phyloP scores from a whole-genome alignment of 345 rosid species.

The Triadica sebifera region DNA sequence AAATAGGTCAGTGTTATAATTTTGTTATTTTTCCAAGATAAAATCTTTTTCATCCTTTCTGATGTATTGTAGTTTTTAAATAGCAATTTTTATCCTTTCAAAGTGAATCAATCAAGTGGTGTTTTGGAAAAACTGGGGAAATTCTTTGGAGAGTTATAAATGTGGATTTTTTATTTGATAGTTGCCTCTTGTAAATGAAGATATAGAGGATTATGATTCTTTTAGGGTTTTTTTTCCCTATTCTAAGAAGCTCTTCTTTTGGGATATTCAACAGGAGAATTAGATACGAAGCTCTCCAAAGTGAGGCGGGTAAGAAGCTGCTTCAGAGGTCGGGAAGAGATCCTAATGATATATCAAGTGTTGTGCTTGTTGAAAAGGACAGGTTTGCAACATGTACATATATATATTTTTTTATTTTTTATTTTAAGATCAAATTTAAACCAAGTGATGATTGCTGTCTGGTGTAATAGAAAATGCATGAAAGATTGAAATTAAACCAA shows the following conservation, averaged over 20 bases:
- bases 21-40: neutral
- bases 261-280: slow-evolving; percentile 46
- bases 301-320: slow-evolving; percentile 74
- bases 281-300: slow-evolving; percentile 86
- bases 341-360: slow-evolving; percentile 93
- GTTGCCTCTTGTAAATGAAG: no score
- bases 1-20: slow-evolving; percentile 47
- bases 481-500: neutral
- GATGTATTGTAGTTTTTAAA: neutral
- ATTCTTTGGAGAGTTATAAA: no score
- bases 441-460: no score
- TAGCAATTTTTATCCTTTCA: neutral
- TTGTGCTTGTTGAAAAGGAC: slow-evolving; percentile 74
- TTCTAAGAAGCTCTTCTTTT: neutral
- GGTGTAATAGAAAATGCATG: neutral
- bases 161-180: no score
- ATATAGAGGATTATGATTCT: no score
- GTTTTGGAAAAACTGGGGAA: no score
- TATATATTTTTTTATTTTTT: neutral
- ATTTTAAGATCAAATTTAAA: neutral
- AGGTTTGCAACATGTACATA: slow-evolving; percentile 37
- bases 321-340: slow-evolving; percentile 85
- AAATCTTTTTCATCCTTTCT: neutral
- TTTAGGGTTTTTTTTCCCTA: no score
- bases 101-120: no score